Conservation (phyloP, 2,329 filamentous ascomycete species). For the Beauveria sp. region DNA sequence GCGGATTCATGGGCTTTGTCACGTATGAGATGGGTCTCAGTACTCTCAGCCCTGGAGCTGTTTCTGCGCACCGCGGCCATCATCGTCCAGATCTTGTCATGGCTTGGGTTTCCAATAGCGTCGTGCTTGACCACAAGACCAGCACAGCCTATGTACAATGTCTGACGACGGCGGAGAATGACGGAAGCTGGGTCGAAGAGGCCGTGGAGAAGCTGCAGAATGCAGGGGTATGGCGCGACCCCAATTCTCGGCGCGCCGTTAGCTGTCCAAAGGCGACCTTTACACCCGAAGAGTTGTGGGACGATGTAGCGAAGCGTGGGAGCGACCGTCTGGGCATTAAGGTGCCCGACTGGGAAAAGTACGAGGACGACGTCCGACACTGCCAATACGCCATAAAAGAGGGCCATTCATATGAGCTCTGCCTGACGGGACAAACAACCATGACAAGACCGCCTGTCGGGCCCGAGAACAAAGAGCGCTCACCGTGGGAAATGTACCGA, state of each 20-base stretch:
- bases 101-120: constrained; percentile 66
- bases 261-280: background rate
- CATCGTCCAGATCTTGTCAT: constrained; percentile 64
- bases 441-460: constrained; percentile 36
- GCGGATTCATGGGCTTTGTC: constrained; percentile 76
- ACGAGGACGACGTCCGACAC: constrained; percentile 57
- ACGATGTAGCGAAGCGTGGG: constrained; percentile 7
- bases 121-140: constrained; percentile 67
- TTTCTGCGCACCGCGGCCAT: constrained; percentile 24
- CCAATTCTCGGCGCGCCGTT: constrained; percentile 10
- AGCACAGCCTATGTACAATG: constrained; percentile 57
- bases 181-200: constrained; percentile 25
- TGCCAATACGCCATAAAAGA: constrained; percentile 67
- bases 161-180: constrained; percentile 20
- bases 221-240: constrained; percentile 26
- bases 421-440: constrained; percentile 67
- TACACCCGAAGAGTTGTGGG: constrained; percentile 11
- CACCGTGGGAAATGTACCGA: constrained; percentile 65
- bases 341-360: constrained; percentile 40
- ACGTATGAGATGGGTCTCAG: constrained; percentile 74
- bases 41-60: constrained; percentile 23
- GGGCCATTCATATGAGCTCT: constrained; percentile 81
- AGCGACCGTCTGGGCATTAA: constrained; percentile 23
- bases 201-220: constrained; percentile 23
- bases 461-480: constrained; percentile 35